Evolutionary conservation across 176 grass and related monocot genomes (phyloP).

Genomic region (Canna indica): DNA sequence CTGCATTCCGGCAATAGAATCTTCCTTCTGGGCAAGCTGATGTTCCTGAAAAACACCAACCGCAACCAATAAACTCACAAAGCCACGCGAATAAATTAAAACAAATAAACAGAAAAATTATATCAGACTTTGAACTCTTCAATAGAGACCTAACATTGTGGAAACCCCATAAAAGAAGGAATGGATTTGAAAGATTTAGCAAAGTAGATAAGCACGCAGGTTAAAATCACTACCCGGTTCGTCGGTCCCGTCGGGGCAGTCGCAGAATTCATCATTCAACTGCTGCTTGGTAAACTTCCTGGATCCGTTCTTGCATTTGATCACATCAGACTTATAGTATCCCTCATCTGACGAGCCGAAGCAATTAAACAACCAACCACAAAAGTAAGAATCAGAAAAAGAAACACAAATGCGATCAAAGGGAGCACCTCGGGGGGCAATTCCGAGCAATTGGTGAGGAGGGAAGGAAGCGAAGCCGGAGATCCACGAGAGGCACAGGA

Average conservation of each 20-base stretch:
- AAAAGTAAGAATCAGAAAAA: background rate
- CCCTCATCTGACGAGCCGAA: constrained; percentile 41
- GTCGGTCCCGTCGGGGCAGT: constrained; percentile 90
- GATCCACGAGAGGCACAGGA: background rate
- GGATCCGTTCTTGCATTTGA: constrained; percentile 84
- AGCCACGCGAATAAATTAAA: background rate
- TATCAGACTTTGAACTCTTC: background rate
- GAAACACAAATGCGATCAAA: background rate
- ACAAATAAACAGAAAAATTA: background rate
- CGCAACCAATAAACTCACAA: background rate
- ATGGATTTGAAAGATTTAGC: background rate
- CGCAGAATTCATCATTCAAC: constrained; percentile 96
- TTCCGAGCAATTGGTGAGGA: constrained; percentile 3
- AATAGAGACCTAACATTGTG: background rate
- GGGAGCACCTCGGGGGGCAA: constrained; percentile 10
- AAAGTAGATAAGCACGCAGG: background rate
- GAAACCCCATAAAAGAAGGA: background rate
- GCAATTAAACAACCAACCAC: background rate
- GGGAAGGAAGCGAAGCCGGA: constrained; percentile 3
- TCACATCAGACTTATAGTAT: constrained; percentile 57
- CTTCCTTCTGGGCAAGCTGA: constrained; percentile 90
- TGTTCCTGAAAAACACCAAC: constrained; percentile 43
- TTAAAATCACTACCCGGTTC: constrained; percentile 54
- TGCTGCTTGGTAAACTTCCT: constrained; percentile 62
- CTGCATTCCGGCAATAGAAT: constrained; percentile 82